Conservation (phyloP, 1,284 basidiomycete genomes). For the Pseudozyma sp. region DNA sequence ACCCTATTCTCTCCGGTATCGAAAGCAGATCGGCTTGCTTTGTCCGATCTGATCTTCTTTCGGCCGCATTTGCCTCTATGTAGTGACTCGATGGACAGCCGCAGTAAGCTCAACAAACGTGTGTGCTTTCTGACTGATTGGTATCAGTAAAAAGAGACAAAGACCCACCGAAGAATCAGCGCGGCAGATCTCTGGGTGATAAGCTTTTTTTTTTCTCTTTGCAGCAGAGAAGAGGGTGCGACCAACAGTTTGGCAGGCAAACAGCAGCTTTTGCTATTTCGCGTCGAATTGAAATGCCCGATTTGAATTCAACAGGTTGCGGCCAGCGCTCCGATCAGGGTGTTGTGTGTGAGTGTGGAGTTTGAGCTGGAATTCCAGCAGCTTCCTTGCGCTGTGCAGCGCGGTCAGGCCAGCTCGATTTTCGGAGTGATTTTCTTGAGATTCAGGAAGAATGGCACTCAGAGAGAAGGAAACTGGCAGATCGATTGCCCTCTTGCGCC, state of each 20-base stretch:
- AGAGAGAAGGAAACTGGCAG: background rate
- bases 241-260: background rate
- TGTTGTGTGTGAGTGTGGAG: background rate
- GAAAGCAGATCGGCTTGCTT: background rate
- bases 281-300: background rate
- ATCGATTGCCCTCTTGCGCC: conserved; percentile 16
- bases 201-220: conserved; percentile 1
- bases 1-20: conserved; percentile 1
- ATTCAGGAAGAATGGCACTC: background rate
- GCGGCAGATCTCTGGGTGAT: conserved; percentile 30
- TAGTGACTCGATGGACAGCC: conserved; percentile 22
- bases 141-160: conserved; percentile 7
- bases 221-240: background rate
- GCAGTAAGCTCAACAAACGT: conserved; percentile 25
- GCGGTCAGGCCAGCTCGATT: conserved; percentile 9
- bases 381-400: conserved; percentile 17
- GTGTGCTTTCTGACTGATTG: conserved; percentile 15
- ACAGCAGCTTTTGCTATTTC: background rate
- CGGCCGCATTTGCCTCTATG: conserved; percentile 20
- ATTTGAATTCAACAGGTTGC: background rate
- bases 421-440: conserved; percentile 4
- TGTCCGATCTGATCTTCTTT: conserved; percentile 17
- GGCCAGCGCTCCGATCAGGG: conserved; percentile 21
- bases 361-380: conserved; percentile 17
- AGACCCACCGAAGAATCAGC: conserved; percentile 34